Conservation (phyloP, 192 early-diverging fungal genomes). For the Haplosporangium gracile region DNA sequence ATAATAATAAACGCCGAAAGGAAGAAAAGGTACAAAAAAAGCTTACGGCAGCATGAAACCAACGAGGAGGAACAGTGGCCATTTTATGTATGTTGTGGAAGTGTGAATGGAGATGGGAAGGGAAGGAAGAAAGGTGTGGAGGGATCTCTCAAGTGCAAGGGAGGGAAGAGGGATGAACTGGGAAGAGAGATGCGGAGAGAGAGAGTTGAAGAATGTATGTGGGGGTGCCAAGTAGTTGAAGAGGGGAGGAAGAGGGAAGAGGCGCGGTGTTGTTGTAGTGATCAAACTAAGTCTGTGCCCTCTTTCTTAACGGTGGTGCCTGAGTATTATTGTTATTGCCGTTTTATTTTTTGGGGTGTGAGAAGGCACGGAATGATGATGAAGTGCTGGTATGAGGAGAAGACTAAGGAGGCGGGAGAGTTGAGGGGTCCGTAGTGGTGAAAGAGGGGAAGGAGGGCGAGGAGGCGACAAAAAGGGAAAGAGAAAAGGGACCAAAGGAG, state of each 20-base stretch:
- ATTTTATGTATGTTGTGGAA: background rate
- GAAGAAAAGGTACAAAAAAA: background rate
- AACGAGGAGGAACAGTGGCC: slow-evolving; percentile 31
- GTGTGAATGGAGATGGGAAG: background rate
- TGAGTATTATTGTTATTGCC: background rate
- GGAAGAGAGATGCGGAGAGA: background rate
- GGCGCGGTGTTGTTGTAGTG: too few species aligned
- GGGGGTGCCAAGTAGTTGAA: too few species aligned
- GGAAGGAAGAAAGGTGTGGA: background rate
- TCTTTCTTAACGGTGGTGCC: background rate
- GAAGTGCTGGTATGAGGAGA: background rate
- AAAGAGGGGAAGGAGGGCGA: background rate
- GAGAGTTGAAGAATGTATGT: too few species aligned
- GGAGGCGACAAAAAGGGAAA: background rate
- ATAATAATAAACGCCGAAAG: too few species aligned
- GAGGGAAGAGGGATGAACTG: too few species aligned
- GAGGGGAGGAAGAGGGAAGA: too few species aligned
- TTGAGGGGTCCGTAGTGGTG: background rate
- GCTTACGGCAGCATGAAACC: slow-evolving; percentile 52
- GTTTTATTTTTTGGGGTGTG: background rate
- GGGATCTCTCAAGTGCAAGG: background rate
- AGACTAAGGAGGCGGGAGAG: background rate
- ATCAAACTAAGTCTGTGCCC: too few species aligned
- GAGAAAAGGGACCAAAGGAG: background rate
- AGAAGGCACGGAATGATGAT: background rate